Base-by-base conservation (phyloP, 2,329 filamentous ascomycete species). In the Cryoendolithus antarcticus region DNA sequence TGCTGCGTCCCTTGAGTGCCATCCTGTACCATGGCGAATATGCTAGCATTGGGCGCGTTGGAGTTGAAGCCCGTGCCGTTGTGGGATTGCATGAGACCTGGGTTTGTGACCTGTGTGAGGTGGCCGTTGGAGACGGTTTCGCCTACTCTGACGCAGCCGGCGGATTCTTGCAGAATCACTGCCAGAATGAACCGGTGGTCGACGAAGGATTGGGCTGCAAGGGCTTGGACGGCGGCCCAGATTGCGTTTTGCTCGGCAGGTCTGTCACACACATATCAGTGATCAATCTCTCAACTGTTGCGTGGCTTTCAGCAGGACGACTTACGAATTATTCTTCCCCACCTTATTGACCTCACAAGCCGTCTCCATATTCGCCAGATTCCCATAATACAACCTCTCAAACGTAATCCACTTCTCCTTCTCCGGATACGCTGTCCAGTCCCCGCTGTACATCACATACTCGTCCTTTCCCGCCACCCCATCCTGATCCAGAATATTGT, bases 11-110 rank as follows among this genome's bases (percentile, higher is more conserved):
- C 66, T 19, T 53, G 50, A 1, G 59, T 55, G n/a, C 67, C 68
- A 33, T 71, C 67, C 7, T 47, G 45, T 24, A 66, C 53, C 63
- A 65, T 65, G 12, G 50, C 47, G n/a, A 40, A 43, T 43, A 65
- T 60, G 35, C 49, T 45, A 38, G 57, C 45, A 8, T 57, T 52
- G 27, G 46, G 41, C 39, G 58, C 51, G 42, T 60, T 57, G 41
- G 56, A 55, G 24, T 50, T 52, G 35, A 42, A 54, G 9, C 51
- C 52, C 0, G 48, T 48, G 19, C 65, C 63, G 34, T 62, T 53
- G 48, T 63, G 64, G 9, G 53, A 54, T 50, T 70, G 66, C 61
- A 70, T 65, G 30, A 70, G 49, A 6, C 66, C 66, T 2, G 66
- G 65, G 48, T 69, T 70, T 34, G 48, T 47, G 44, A 62, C 55